Evolutionary conservation across 2,329 filamentous ascomycete genomes (phyloP).

Genomic region (Talaromyces sp.): DNA sequence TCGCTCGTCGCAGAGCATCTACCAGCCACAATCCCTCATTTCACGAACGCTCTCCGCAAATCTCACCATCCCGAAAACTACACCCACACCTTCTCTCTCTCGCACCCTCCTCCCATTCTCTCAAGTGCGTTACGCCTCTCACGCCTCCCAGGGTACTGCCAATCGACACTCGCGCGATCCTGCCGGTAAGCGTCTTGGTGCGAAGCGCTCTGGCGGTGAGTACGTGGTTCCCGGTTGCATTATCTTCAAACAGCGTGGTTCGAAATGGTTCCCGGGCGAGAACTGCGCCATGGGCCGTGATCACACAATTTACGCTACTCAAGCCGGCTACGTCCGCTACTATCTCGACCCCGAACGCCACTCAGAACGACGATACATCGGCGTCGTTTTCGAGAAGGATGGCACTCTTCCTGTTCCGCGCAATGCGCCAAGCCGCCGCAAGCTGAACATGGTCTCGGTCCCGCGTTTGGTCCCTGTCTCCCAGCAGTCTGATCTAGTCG

Average conservation of each 20-base stretch:
- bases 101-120: conserved; percentile 42
- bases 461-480: conserved; percentile 28
- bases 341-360: conserved; percentile 85
- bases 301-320: conserved; percentile 88
- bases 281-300: conserved; percentile 95
- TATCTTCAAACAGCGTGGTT: conserved; percentile 94
- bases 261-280: conserved; percentile 91
- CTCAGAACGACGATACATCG: conserved; percentile 90
- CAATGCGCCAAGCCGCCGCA: conserved; percentile 73
- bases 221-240: conserved; percentile 96
- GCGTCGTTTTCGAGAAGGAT: conserved; percentile 81
- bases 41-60: conserved; percentile 32
- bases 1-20: conserved; percentile 30
- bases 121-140: conserved; percentile 63
- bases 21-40: conserved; percentile 33
- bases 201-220: conserved; percentile 90
- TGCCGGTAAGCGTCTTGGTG: conserved; percentile 84
- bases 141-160: conserved; percentile 67
- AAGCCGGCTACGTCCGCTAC: conserved; percentile 91
- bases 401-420: conserved; percentile 76
- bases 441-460: conserved; percentile 71
- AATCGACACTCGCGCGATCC: conserved; percentile 69
- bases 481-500: conserved; percentile 29
- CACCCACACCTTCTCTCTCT: conserved; percentile 29
- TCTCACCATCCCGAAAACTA: conserved; percentile 27